Evolutionary conservation across 192 early-diverging fungal genomes (phyloP).

Genomic region (Backusella psychrophila): DNA sequence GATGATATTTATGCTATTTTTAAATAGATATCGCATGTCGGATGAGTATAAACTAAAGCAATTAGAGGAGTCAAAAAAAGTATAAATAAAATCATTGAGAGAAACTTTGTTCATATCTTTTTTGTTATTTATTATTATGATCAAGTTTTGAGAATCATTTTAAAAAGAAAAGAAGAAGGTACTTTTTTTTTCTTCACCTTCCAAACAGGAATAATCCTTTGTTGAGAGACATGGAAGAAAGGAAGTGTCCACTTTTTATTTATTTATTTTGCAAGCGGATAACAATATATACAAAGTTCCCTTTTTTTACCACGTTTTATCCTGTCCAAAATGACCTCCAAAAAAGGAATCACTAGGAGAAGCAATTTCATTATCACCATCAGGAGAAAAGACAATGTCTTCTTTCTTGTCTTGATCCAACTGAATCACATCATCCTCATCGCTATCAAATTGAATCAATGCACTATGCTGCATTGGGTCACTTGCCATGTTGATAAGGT

Average conservation of each 20-base stretch:
- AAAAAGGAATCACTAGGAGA: constrained; percentile 33
- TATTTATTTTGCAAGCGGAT: neutral
- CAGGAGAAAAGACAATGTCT: constrained; percentile 44
- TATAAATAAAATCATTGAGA: neutral
- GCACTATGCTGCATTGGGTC: constrained; percentile 24
- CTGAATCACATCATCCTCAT: constrained; percentile 9
- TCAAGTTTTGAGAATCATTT: too few relatives aligned
- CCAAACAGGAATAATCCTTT: too few relatives aligned
- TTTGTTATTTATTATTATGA: too few relatives aligned
- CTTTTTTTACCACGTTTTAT: neutral
- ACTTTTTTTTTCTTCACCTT: too few relatives aligned
- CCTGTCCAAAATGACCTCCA: neutral
- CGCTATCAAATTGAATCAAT: constrained; percentile 29
- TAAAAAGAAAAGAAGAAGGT: too few relatives aligned
- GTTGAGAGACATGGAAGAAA: too few relatives aligned
- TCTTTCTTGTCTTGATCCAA: neutral
- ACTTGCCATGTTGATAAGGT: constrained; percentile 43
- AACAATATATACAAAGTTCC: neutral
- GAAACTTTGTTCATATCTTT: neutral
- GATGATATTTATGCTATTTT: neutral
- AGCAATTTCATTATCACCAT: constrained; percentile 57
- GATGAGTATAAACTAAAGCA: constrained; percentile 35
- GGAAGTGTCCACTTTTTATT: too few relatives aligned
- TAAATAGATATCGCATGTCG: constrained; percentile 34
- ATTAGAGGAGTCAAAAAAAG: neutral